Percentiles rank a stretch among this genome's conserved stretches.
Conservation (phyloP, 139 green algal species). For the Auxenochlorella pyrenoidosa region DNA sequence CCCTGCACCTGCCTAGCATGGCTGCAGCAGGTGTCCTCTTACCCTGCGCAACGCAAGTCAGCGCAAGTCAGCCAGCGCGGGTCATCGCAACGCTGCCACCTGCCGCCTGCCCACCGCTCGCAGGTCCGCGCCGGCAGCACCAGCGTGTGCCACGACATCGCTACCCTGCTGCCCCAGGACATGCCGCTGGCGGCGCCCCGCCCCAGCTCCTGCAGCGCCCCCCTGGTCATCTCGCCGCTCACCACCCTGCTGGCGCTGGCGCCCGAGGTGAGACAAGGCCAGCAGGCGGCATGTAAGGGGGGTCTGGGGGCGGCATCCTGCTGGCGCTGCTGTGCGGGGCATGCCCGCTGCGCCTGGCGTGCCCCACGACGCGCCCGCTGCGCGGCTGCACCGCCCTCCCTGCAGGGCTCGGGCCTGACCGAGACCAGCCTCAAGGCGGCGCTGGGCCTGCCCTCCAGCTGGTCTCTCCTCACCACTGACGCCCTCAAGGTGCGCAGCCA, state of each 20-base stretch:
- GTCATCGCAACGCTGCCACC: too few species aligned
- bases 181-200: not conserved
- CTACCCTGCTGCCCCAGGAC: not conserved
- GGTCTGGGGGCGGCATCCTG: too few species aligned
- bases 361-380: not conserved
- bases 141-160: conserved; percentile 19
- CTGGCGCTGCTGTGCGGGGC: too few species aligned
- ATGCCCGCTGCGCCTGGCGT: too few species aligned
- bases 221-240: conserved; percentile 9
- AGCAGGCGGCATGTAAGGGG: too few species aligned
- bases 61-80: too few species aligned
- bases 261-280: not conserved
- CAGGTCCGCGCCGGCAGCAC: not conserved
- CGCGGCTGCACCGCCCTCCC: not conserved
- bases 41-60: too few species aligned
- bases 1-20: too few species aligned
- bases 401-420: not conserved
- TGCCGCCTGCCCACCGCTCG: not conserved
- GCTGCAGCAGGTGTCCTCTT: too few species aligned
- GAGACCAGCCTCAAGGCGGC: conserved; percentile 2
- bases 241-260: conserved; percentile 16
- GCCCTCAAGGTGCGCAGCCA: not conserved
- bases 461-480: conserved; percentile 1
- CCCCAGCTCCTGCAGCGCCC: not conserved
- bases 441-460: conserved; percentile 17